phyloP scores from a whole-genome alignment of 495 filamentous ascomycete genomes.

The Evansstolkia leycettana region DNA sequence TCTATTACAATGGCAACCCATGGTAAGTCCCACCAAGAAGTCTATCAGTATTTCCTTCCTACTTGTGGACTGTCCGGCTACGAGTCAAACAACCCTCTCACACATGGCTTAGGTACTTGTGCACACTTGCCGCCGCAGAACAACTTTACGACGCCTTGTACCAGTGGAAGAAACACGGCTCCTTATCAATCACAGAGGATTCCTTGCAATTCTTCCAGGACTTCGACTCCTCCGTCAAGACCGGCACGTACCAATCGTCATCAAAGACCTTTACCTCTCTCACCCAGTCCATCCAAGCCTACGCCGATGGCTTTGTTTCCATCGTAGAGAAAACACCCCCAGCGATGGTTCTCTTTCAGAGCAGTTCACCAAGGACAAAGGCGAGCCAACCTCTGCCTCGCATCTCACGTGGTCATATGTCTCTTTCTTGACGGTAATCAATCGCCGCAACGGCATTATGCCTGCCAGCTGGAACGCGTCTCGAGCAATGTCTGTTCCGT shows the following conservation, averaged over 20 bases:
- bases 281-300: conserved; percentile 29
- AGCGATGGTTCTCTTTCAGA: conserved; percentile 45
- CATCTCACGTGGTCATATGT: conserved; percentile 62
- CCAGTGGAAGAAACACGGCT: conserved; percentile 36
- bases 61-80: no score
- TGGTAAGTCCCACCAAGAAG: no score
- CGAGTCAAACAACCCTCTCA: no score
- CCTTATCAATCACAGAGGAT: conserved; percentile 28
- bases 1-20: conserved; percentile 56
- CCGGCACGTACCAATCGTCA: conserved; percentile 22
- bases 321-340: conserved; percentile 34
- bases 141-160: conserved; percentile 30
- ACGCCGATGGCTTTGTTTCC: conserved; percentile 37
- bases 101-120: no score
- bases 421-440: conserved; percentile 40
- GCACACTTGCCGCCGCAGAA: conserved; percentile 46
- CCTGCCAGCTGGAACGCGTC: background rate
- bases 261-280: conserved; percentile 28
- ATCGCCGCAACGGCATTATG: background rate
- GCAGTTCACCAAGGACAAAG: conserved; percentile 43
- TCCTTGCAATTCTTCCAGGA: conserved; percentile 32
- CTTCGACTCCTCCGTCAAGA: conserved; percentile 20
- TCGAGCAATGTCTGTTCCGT: background rate
- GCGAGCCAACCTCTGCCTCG: conserved; percentile 38
- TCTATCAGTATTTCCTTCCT: no score